A percentile compares a stretch with the other conserved stretches of the same genome.
Evolutionary conservation across 2,329 filamentous ascomycete genomes (phyloP).

Genomic region (Fusarium sp.): DNA sequence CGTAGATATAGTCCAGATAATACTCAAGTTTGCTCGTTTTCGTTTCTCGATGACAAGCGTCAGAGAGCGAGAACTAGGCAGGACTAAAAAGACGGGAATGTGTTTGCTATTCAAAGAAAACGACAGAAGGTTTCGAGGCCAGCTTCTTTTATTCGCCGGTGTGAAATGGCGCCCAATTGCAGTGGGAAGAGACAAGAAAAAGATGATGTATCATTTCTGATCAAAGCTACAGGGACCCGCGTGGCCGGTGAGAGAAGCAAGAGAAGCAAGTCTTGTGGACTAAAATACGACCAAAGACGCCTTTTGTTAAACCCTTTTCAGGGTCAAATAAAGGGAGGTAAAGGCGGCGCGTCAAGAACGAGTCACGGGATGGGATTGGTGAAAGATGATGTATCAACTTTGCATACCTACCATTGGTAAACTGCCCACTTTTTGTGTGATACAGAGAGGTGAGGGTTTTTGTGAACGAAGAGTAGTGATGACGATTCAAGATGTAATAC

Average conservation of each 20-base stretch:
- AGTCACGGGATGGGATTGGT: constrained; percentile 26
- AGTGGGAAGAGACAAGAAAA: constrained; percentile 2
- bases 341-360: constrained; percentile 25
- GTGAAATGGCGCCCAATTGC: constrained; percentile 10
- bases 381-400: constrained; percentile 44
- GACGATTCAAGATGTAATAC: neutral
- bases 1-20: neutral
- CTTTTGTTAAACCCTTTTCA: neutral
- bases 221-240: constrained; percentile 7
- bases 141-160: constrained; percentile 20
- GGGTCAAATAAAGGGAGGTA: constrained; percentile 14
- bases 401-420: neutral
- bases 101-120: constrained; percentile 11
- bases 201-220: constrained; percentile 40
- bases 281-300: neutral
- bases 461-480: neutral
- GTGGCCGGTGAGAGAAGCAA: constrained; percentile 27
- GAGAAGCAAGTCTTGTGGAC: neutral
- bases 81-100: constrained; percentile 4
- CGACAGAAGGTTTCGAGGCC: constrained; percentile 18
- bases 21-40: neutral
- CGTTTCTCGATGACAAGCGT: neutral
- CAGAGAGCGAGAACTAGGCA: neutral
- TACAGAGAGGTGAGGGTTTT: neutral
- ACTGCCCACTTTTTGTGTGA: neutral